Evolutionary conservation across 2,329 filamentous ascomycete species (phyloP), one percentile per base, ranked within the genome.

Genomic region (Onygena corvina): DNA sequence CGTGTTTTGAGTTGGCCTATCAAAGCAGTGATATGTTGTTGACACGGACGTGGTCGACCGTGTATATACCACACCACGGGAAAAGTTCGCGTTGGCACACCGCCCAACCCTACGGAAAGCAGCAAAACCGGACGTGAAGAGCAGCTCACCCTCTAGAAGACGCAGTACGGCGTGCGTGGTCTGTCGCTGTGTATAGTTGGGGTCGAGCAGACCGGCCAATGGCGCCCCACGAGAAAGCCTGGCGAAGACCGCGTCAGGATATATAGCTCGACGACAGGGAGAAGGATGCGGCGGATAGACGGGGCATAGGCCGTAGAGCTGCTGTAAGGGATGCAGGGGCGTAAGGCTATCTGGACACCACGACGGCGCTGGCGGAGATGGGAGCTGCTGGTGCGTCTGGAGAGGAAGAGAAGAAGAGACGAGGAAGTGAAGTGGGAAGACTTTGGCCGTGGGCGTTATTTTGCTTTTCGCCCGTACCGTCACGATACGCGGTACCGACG

Each of bases 401-500:
- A 18, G n/a, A 35, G 14, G 36, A 34, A 48, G 34, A 31, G 12
- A n/a, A 16, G 29, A 35, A 42, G 23, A 47, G 45, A n/a, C 14
- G 44, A 47, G 35, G 46, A 35, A 30, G 34, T 34, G 47, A 49
- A 23, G 42, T 45, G 9, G 44, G 21, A 38, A 38, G 21, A 38
- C n/a, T n/a, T n/a, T n/a, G n/a, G n/a, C n/a, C n/a, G 34, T 38
- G 16, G 34, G 11, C 18, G 16, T 16, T 14, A 16, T 38, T 16
- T 38, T 16, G 16, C 11, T 16, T 14, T 38, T 38, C 11, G 8
- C 21, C 27, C 20, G 12, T 12, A 18, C 9, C 7, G 12, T 18
- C 18, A 25, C 14, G 23, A 48, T 49, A 46, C 44, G 34, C 45
- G 9, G 21, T 36, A 49, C 35, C 46, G 46, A 49, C 51, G 40